Base-by-base conservation (phyloP, 148 eudicot species). In the Polygonum maritimum region DNA sequence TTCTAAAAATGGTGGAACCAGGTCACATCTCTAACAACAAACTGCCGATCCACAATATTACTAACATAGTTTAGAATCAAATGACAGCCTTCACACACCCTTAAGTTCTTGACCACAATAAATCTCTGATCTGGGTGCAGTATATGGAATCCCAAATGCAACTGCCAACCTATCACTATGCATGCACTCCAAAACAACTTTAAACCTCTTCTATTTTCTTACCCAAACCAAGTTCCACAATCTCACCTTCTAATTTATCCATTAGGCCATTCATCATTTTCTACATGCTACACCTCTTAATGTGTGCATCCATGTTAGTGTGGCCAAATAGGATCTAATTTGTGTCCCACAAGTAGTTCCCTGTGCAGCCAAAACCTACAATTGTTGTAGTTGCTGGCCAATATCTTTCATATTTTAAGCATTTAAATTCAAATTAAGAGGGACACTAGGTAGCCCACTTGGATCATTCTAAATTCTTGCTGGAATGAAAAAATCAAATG, bases 121-220 rank as follows among this genome's bases (percentile, higher is more conserved):
- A 54, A 92, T 86, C 40, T 89, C 86, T 41, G 39, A 57, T n/a
- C 88, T 86, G 26, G 76, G 38, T 45, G 74, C 62, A 4, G 85
- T 78, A 76, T 83, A 83, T 5, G 88, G 81, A 6, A 92, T 81
- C 31, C 81, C 92, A 81, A 90, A 92, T 16, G 94, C 86, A 78
- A 92, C 76, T 12, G 97, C 97, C 81, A 92, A 74, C 81, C 87
- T 85, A 74, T 90, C 92, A 74, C 94, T 92, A 47, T 92, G 97
- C 71, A 47, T 92, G 97, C 71, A 87, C 87, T 74, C 83, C 80
- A 75, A 78, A 72, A 60, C 79, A 74, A 78, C 73, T 84, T 10
- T 31, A 44, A 44, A 44, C 47, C 39, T 76, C 71, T 70, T 76
- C 78, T 47, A 13, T 21, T 22, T 62, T 81, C 71, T 52, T 77